Conservation (phyloP, 331 rosid species). For the Ulmus americana region DNA sequence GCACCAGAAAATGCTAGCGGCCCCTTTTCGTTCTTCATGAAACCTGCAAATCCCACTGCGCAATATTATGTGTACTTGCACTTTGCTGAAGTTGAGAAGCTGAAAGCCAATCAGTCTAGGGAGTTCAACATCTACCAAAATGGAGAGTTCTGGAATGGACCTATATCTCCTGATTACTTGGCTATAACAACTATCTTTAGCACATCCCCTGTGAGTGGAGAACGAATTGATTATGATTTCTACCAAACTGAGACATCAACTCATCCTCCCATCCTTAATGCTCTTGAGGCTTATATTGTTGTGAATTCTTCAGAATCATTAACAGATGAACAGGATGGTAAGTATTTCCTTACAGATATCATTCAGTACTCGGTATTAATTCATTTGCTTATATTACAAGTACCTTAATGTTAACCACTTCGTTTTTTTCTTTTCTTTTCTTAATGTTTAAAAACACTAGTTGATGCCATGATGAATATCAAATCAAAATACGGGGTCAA, state of each 20-base stretch:
- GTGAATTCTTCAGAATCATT: conserved; percentile 3
- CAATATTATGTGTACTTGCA: conserved; percentile 20
- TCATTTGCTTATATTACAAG: not conserved
- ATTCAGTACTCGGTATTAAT: not conserved
- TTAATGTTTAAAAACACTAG: conserved; percentile 4
- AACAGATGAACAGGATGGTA: conserved; percentile 27
- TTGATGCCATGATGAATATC: conserved; percentile 16
- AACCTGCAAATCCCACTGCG: conserved; percentile 6
- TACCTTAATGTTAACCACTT: not conserved
- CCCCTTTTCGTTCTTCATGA: not conserved
- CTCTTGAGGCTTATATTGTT: conserved; percentile 21
- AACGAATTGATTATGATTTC: not conserved
- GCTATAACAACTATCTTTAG: not conserved
- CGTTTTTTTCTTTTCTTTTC: not conserved
- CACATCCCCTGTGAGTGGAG: conserved; percentile 10
- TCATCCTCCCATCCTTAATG: conserved; percentile 27
- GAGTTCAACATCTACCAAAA: conserved; percentile 14
- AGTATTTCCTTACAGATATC: not conserved
- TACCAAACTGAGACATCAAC: conserved; percentile 2
- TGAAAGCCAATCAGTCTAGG: conserved; percentile 10
- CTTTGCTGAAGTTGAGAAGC: conserved; percentile 28
- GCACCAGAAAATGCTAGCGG: conserved; percentile 11
- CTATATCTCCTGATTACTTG: conserved; percentile 17
- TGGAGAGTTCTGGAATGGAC: not conserved
- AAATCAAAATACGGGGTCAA: conserved; percentile 19